Percentiles rank a stretch among this genome's conserved stretches.
These are phyloP conservation scores for Candida krabiensis DNA, from an alignment of 805 yeast species.

Conservation along the genomic window DNA sequence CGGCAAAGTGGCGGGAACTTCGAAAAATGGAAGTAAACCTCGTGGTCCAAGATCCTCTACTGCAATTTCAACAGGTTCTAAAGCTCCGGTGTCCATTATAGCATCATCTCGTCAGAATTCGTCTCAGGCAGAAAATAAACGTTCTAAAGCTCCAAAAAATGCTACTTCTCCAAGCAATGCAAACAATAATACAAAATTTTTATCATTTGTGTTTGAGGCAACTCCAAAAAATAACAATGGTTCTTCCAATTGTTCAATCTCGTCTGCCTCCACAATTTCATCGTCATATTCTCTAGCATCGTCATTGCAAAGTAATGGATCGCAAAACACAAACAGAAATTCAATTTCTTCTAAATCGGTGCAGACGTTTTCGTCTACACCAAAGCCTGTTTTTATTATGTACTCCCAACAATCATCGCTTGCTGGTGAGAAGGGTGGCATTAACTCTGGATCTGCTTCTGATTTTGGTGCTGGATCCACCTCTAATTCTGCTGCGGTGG, in stretches of 20 bases:
- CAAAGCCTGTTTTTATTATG: slow-evolving; percentile 15
- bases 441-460: too few relatives aligned
- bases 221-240: slow-evolving; percentile 11
- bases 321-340: slow-evolving; percentile 13
- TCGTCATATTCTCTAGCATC: slow-evolving; percentile 15
- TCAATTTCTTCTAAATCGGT: slow-evolving; percentile 3
- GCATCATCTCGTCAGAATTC: neutral
- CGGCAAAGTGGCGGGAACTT: too few relatives aligned
- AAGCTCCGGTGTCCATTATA: neutral
- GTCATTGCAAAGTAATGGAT: slow-evolving; percentile 10
- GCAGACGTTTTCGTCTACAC: neutral
- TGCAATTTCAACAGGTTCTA: neutral
- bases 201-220: slow-evolving; percentile 25
- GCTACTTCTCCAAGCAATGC: slow-evolving; percentile 2
- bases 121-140: neutral
- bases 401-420: slow-evolving; percentile 10
- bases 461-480: too few relatives aligned
- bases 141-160: neutral
- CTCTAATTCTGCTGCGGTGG: too few relatives aligned
- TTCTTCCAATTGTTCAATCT: slow-evolving; percentile 19
- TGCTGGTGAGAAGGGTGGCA: neutral
- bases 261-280: slow-evolving; percentile 21
- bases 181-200: slow-evolving; percentile 9
- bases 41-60: neutral
- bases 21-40: neutral